Percentiles rank a stretch among this genome's conserved stretches.
These are phyloP conservation scores for Rhodotorula sp. DNA, from an alignment of 1,284 basidiomycete genomes.

Conservation along the genomic window DNA sequence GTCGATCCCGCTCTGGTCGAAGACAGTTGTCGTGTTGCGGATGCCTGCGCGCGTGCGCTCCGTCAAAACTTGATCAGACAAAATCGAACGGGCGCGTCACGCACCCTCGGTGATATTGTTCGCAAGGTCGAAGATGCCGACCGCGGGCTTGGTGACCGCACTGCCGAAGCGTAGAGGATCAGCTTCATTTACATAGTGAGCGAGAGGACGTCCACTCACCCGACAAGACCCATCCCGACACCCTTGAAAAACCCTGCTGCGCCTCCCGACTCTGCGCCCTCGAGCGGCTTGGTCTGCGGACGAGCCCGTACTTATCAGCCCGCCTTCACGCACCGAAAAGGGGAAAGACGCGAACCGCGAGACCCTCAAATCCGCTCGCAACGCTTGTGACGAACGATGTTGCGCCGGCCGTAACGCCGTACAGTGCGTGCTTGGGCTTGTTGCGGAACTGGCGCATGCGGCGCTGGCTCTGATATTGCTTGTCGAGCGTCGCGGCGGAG, in stretches of 20 bases:
- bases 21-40: conserved; percentile 97
- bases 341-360: conserved; percentile 65
- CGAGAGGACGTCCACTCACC: conserved; percentile 58
- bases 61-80: too few species aligned
- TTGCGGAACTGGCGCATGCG: conserved; percentile 88
- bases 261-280: conserved; percentile 92
- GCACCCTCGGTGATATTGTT: conserved; percentile 87
- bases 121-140: conserved; percentile 94
- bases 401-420: conserved; percentile 90
- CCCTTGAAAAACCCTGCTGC: conserved; percentile 98
- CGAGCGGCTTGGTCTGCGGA: conserved; percentile 82
- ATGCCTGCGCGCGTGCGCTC: conserved; percentile 59
- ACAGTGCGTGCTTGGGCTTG: conserved; percentile 94
- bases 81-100: background rate
- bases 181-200: background rate
- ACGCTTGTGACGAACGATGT: conserved; percentile 92
- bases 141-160: conserved; percentile 91
- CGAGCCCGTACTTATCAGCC: conserved; percentile 27
- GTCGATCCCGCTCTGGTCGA: conserved; percentile 88
- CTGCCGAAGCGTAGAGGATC: conserved; percentile 53
- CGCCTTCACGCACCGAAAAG: background rate
- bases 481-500: conserved; percentile 93
- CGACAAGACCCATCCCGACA: conserved; percentile 92
- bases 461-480: conserved; percentile 88
- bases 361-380: conserved; percentile 92